phyloP scores from a whole-genome alignment of 2,329 filamentous ascomycete species.

The Ophiocordyceps camponoti-leonardi region DNA sequence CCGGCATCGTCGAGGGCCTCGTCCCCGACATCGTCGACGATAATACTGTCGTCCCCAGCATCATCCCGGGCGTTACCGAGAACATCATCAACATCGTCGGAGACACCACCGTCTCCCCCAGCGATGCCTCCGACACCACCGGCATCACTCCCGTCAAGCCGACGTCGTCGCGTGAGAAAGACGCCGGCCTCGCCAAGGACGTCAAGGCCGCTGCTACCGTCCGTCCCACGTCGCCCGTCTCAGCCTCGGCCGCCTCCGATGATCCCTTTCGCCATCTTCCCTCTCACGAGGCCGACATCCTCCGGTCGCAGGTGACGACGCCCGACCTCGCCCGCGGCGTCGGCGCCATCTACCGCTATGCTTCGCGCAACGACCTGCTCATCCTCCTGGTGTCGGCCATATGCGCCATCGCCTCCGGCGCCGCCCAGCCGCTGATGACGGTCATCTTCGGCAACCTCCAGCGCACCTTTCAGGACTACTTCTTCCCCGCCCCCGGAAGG shows the following conservation, averaged over 20 bases:
- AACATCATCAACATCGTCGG: not conserved
- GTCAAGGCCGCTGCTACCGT: not conserved
- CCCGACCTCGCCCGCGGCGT: slow-evolving; percentile 14
- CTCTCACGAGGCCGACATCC: not conserved
- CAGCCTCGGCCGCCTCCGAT: slow-evolving; percentile 23
- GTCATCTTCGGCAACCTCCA: slow-evolving; percentile 31
- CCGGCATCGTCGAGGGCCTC: not conserved
- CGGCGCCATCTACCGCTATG: slow-evolving; percentile 29
- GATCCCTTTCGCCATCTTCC: slow-evolving; percentile 1
- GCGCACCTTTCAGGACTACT: not conserved
- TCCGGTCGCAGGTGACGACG: not conserved
- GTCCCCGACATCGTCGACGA: not conserved
- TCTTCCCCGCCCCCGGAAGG: slow-evolving; percentile 12
- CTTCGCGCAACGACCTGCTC: slow-evolving; percentile 31
- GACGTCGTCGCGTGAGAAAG: not conserved
- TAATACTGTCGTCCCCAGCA: not conserved
- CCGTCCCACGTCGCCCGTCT: slow-evolving; percentile 23
- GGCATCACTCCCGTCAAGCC: not conserved
- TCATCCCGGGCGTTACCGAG: not conserved
- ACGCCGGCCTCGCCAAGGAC: not conserved
- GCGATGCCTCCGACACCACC: not conserved
- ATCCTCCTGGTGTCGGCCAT: slow-evolving; percentile 28
- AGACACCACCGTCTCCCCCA: not conserved
- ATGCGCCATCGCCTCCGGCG: slow-evolving; percentile 32
- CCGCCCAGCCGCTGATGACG: slow-evolving; percentile 42